Base-by-base conservation (phyloP, 2,329 filamentous ascomycete species). In the Plectosphaerella cucumerina region DNA sequence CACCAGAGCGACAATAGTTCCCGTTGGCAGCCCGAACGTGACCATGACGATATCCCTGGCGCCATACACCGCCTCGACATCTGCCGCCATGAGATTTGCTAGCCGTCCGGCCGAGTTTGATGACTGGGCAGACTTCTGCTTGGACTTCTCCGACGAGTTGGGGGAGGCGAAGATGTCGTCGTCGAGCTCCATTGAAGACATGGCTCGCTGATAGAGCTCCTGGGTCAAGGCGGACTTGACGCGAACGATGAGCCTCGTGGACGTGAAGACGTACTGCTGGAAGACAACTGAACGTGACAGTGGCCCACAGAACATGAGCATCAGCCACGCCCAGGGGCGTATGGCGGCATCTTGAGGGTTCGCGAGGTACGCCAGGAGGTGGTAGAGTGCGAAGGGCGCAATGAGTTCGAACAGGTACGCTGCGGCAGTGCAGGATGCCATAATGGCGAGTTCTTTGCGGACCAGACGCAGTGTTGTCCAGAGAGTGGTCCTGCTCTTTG, bases 241-340 rank as follows among this genome's bases (percentile, higher is more conserved):
- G 22, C 80, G 75, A 34, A 82, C 77, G 33, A 81, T 65, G 42
- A 82, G 63, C n/a, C 78, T 70, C 3, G 80, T 82, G 6, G 77
- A 78, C 2, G 68, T 77, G 57, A 82, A 83, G 33, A 82, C 70
- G 59, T 83, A 83, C 56, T 78, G 77, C 59, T 84, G 78, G 54
- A 75, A 80, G 49, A 70, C 62, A 42, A 81, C 56, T 3, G 80
- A 78, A 14, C 75, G 73, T 4, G 65, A 59, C 39, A 74, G 56
- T 1, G 77, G 78, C 0, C 80, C 80, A 35, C 72, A 49, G 51
- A 82, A 81, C 53, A 82, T 68, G 33, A 82, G 68, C 3, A 74
- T 54, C 9, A 84, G 64, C 80, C 80, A 83, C 44, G 80, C 58
- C 66, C 72, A 75, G 2, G 79, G 77, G 22, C 70, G 70, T 23